These are phyloP conservation scores for Suillus cothurnatus DNA, from an alignment of 768 basidiomycete species.

Conservation along the genomic window DNA sequence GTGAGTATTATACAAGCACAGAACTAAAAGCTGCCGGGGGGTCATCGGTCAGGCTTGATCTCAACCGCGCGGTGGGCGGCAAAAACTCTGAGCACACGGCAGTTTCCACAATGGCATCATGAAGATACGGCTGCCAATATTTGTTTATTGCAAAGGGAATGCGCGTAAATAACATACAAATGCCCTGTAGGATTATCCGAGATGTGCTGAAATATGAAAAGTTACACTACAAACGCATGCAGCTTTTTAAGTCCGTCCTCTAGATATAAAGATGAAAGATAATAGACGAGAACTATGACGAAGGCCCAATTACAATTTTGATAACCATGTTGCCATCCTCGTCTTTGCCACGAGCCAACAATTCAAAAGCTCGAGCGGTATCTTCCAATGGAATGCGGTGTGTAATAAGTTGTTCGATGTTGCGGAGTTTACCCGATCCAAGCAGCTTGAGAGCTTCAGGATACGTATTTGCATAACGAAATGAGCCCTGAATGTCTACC, in stretches of 20 bases:
- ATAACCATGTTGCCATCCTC: slow-evolving; percentile 81
- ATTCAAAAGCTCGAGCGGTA: slow-evolving; percentile 77
- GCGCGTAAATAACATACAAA: slow-evolving; percentile 22
- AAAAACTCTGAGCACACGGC: not conserved
- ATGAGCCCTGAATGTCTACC: slow-evolving; percentile 90
- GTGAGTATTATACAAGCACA: not conserved
- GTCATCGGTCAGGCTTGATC: not conserved
- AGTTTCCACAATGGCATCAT: not conserved
- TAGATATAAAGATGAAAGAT: slow-evolving; percentile 8
- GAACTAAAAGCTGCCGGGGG: not conserved
- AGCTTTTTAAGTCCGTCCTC: slow-evolving; percentile 11
- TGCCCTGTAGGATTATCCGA: slow-evolving; percentile 7
- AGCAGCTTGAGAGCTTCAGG: slow-evolving; percentile 81
- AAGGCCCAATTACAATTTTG: slow-evolving; percentile 80
- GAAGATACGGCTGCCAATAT: not conserved
- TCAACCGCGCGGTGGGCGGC: not conserved
- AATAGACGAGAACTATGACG: slow-evolving; percentile 13
- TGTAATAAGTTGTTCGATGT: slow-evolving; percentile 75
- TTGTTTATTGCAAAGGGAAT: not conserved
- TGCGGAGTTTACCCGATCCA: slow-evolving; percentile 59
- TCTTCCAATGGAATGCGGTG: slow-evolving; percentile 71
- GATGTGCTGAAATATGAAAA: slow-evolving; percentile 15
- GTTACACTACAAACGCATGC: slow-evolving; percentile 11
- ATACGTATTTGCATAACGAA: slow-evolving; percentile 91
- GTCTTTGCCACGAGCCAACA: slow-evolving; percentile 76